Conservation (phyloP, 345 rosid species). For the sweet orange (Citrus sinensis) region DVS_A1.0 CM039165.1:31156501-31157000, state of each 20-base stretch:
- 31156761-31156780: conserved; percentile 28
- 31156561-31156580: conserved; percentile 38
- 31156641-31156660: conserved; percentile 34
- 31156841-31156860: conserved; percentile 29
- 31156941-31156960: conserved; percentile 30
- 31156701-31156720: conserved; percentile 26
- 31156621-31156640: conserved; percentile 28
- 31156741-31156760: conserved; percentile 12
- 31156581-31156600: conserved; percentile 25
- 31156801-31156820: conserved; percentile 33
- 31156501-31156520: conserved; percentile 17
- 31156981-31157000: conserved; percentile 40
- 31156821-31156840: conserved; percentile 25
- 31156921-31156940: conserved; percentile 46
- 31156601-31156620: conserved; percentile 26
- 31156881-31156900: conserved; percentile 43
- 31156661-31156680: conserved; percentile 39
- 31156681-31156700: conserved; percentile 35
- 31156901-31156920: conserved; percentile 24
- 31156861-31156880: conserved; percentile 40
- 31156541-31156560: conserved; percentile 42
- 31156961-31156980: conserved; percentile 21
- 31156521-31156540: conserved; percentile 41
- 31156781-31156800: conserved; percentile 33
- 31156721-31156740: conserved; percentile 26